Base-by-base conservation (phyloP, 495 filamentous ascomycete genomes). In the Penicillium riverlandense region DNA sequence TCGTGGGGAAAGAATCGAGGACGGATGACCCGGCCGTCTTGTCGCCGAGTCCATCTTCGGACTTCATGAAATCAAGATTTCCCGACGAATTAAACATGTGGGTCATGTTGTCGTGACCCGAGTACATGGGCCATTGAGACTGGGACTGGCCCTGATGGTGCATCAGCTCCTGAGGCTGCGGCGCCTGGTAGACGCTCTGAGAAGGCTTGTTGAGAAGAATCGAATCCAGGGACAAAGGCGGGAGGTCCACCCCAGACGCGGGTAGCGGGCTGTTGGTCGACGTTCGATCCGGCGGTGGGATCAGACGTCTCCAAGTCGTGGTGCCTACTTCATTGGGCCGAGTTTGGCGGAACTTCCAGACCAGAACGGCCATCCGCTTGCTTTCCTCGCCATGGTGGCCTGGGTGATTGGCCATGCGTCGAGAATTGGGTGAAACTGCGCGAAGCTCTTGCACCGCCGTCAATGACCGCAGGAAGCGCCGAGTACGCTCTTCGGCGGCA, bases 271-370 rank as follows among this genome's bases (percentile, higher is more conserved):
- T 73, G 37, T 63, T 68, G 35, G 67, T 61, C 8, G 57, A 44
- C 29, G 48, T 64, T 8, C 66, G 65, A 15, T 65, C 61, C 0
- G 71, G 60, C 0, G 71, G 67, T 11, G 70, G 62, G 14, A 70
- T 59, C n/a, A 79, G 51, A 29, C 59, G 62, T 45, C 69, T 61
- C 76, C 76, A 79, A n/a, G 66, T 72, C 4, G 74, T 77, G 4
- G 69, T 76, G 31, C 72, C 73, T 29, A 66, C 66, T 41, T 75
- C 63, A 7, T 59, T 58, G 11, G 56, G 56, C 5, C 59, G 55
- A 10, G 71, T 71, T 44, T 73, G 66, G 8, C 65, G 68, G 51
- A 78, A 78, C 38, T 70, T 75, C 75, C 75, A 79, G 9, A 76
- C 58, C 9, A 79, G 45, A 37, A 78, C 62, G 4, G 75, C 72